phyloP scores from a whole-genome alignment of 2,329 filamentous ascomycete genomes.

The Aspergillus novofumigatus region DNA sequence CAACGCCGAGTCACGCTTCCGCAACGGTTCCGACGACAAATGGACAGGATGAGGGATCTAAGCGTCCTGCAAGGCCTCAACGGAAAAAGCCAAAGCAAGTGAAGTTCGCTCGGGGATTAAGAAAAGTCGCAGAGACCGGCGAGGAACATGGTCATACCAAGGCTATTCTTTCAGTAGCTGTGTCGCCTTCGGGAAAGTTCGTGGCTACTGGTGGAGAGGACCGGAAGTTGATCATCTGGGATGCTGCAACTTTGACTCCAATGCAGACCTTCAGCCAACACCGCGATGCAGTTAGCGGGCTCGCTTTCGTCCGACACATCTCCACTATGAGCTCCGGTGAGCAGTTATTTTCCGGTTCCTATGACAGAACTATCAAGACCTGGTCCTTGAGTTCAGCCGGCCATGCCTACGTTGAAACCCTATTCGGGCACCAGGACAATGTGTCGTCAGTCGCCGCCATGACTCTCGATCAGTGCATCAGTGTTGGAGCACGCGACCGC shows the following conservation, averaged over 20 bases:
- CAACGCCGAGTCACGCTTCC: slow-evolving; percentile 36
- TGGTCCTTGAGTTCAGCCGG: slow-evolving; percentile 78
- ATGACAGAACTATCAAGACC: slow-evolving; percentile 89
- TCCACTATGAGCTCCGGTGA: slow-evolving; percentile 55
- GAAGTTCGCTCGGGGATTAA: slow-evolving; percentile 47
- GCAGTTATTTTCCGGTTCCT: slow-evolving; percentile 85
- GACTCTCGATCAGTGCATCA: slow-evolving; percentile 82
- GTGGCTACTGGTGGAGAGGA: slow-evolving; percentile 88
- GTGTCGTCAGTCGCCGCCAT: slow-evolving; percentile 80
- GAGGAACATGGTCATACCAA: slow-evolving; percentile 69
- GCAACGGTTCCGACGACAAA: slow-evolving; percentile 46
- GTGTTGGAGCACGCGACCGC: slow-evolving; percentile 83
- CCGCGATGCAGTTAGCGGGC: slow-evolving; percentile 76
- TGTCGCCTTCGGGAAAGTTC: slow-evolving; percentile 83
- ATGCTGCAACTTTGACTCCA: slow-evolving; percentile 72
- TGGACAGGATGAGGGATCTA: slow-evolving; percentile 59
- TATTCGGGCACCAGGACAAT: slow-evolving; percentile 93
- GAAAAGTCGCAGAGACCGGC: slow-evolving; percentile 34
- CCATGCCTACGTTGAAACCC: slow-evolving; percentile 87
- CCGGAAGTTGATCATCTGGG: slow-evolving; percentile 80
- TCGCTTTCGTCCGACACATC: slow-evolving; percentile 80
- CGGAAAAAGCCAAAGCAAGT: slow-evolving; percentile 44
- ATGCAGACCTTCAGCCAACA: slow-evolving; percentile 87
- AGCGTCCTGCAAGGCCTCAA: slow-evolving; percentile 52
- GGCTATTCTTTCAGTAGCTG: slow-evolving; percentile 76